Conservation (phyloP, 78 protist species). For the Speleostelium caveatum region DNA sequence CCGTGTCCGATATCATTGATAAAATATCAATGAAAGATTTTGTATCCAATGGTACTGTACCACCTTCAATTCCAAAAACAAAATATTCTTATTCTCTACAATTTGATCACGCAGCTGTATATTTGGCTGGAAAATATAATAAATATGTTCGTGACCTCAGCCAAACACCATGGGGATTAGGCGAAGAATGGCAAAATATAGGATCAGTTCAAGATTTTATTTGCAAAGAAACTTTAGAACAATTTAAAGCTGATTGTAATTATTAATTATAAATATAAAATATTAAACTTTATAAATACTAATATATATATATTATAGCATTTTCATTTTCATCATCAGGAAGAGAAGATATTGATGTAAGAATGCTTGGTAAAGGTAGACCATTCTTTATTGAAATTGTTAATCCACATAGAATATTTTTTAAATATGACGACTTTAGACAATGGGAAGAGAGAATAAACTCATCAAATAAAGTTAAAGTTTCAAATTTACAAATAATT, state of each 20-base stretch:
- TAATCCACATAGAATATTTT: conserved; percentile 47
- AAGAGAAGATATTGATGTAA: conserved; percentile 94
- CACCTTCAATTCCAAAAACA: conserved; percentile 8
- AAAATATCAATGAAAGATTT: conserved; percentile 18
- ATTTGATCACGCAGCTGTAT: conserved; percentile 43
- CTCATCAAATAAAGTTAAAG: conserved; percentile 14
- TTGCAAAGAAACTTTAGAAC: conserved; percentile 1
- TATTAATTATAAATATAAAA: neutral
- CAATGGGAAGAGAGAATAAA: conserved; percentile 2
- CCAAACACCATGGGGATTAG: conserved; percentile 53
- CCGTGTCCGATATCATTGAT: neutral
- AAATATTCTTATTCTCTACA: neutral
- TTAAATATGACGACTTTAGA: conserved; percentile 28
- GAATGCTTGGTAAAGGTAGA: conserved; percentile 95
- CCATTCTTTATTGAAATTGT: conserved; percentile 89
- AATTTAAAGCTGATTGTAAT: conserved; percentile 4
- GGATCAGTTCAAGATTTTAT: neutral
- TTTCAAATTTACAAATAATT: conserved; percentile 75
- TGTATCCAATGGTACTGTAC: neutral
- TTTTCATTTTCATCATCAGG: conserved; percentile 80
- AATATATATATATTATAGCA: neutral
- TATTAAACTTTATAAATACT: neutral
- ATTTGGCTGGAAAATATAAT: conserved; percentile 51
- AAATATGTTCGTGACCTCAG: conserved; percentile 36
- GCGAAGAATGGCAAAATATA: neutral